These are phyloP conservation scores for Colletotrichum sp. DNA, from an alignment of 2,329 filamentous ascomycete species.

Conservation along the genomic window DNA sequence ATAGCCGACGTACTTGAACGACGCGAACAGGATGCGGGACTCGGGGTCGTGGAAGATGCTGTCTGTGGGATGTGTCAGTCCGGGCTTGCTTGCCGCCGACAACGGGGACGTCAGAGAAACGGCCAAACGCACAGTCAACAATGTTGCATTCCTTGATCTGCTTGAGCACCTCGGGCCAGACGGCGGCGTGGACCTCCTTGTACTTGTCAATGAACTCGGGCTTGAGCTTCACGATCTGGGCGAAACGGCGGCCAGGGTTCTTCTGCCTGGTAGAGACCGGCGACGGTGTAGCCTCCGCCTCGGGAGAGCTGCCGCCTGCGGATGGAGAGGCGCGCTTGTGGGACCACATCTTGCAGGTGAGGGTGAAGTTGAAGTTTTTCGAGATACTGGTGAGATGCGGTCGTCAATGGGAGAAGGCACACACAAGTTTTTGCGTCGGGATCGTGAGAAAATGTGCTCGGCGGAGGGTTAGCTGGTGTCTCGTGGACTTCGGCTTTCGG, in stretches of 20 bases:
- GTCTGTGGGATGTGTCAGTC: conserved; percentile 48
- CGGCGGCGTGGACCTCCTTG: conserved; percentile 74
- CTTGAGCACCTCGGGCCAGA: conserved; percentile 79
- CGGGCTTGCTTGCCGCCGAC: not conserved
- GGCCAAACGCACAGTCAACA: conserved; percentile 63
- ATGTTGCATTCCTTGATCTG: conserved; percentile 81
- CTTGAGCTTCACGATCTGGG: conserved; percentile 76
- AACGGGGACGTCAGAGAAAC: not conserved
- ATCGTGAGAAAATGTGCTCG: conserved; percentile 1
- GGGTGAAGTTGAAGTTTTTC: too few relatives aligned
- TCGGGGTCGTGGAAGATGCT: conserved; percentile 74
- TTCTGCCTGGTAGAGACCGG: conserved; percentile 27
- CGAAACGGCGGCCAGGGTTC: conserved; percentile 62
- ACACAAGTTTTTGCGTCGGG: not conserved
- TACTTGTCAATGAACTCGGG: conserved; percentile 71
- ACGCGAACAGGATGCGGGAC: conserved; percentile 71
- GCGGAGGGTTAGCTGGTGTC: not conserved
- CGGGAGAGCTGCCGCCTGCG: conserved; percentile 1
- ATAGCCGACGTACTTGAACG: conserved; percentile 79
- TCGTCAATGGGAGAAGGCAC: not conserved
- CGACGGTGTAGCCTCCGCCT: conserved; percentile 5
- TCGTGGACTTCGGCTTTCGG: conserved; percentile 1
- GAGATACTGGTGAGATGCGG: not conserved
- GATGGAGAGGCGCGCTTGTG: conserved; percentile 13
- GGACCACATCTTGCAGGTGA: conserved; percentile 22